Percentiles rank a stretch among this genome's conserved stretches.
These are phyloP conservation scores for Mycena pura DNA, from an alignment of 768 basidiomycete species.

Conservation along the genomic window DNA sequence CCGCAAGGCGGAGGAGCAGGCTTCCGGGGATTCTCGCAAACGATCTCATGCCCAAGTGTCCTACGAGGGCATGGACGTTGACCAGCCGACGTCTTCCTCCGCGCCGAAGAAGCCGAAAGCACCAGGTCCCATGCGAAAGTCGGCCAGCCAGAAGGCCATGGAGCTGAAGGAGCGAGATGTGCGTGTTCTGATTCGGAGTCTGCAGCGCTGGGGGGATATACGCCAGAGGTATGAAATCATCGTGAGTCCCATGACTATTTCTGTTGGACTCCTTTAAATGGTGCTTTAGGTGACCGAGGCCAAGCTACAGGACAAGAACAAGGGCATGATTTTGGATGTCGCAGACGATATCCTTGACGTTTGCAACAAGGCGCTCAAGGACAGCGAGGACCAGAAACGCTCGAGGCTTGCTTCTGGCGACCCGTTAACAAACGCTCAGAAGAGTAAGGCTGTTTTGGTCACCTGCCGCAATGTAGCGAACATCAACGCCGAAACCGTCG, in stretches of 20 bases:
- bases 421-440: slow-evolving; percentile 89
- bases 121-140: slow-evolving; percentile 81
- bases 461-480: slow-evolving; percentile 88
- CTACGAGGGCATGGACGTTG: slow-evolving; percentile 94
- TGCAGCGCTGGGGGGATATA: slow-evolving; percentile 98
- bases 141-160: slow-evolving; percentile 92
- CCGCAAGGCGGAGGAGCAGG: slow-evolving; percentile 73
- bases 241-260: slow-evolving; percentile 56
- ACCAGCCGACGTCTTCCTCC: slow-evolving; percentile 67
- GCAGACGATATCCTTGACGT: slow-evolving; percentile 92
- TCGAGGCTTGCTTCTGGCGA: slow-evolving; percentile 81
- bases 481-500: slow-evolving; percentile 97
- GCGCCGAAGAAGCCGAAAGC: slow-evolving; percentile 75
- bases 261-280: slow-evolving; percentile 11
- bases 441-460: slow-evolving; percentile 96
- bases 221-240: slow-evolving; percentile 93
- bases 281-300: slow-evolving; percentile 77
- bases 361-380: slow-evolving; percentile 83
- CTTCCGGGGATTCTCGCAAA: slow-evolving; percentile 76
- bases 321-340: slow-evolving; percentile 87
- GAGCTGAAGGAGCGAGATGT: slow-evolving; percentile 98
- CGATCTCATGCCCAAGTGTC: slow-evolving; percentile 86
- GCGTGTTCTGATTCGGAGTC: slow-evolving; percentile 90
- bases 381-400: slow-evolving; percentile 84
- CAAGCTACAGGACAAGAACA: slow-evolving; percentile 93